These are phyloP conservation scores for Cryphonectria nitschkei DNA, from an alignment of 2,329 filamentous ascomycete genomes.

Conservation along the genomic window DNA sequence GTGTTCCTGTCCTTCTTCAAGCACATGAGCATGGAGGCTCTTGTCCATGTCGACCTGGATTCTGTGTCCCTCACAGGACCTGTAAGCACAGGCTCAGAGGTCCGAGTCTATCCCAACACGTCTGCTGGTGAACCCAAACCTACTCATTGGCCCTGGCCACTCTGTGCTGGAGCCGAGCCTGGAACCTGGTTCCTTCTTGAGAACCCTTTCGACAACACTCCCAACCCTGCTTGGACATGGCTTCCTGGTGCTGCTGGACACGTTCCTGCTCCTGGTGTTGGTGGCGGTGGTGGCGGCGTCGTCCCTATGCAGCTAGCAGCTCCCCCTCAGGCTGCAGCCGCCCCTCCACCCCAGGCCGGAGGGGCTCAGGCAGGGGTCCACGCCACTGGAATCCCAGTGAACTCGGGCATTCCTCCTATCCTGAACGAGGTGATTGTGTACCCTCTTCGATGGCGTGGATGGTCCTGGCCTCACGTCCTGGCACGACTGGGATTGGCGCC, in stretches of 20 bases:
- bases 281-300: not conserved
- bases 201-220: not conserved
- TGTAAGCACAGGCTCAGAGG: conserved; percentile 33
- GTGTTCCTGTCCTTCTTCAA: conserved; percentile 57
- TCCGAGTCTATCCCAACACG: conserved; percentile 23
- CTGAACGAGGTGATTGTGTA: not conserved
- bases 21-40: conserved; percentile 47
- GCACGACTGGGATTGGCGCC: conserved; percentile 46
- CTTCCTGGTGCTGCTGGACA: not conserved
- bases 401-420: not conserved
- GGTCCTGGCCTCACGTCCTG: conserved; percentile 48
- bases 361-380: not conserved
- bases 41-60: conserved; percentile 62
- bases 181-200: conserved; percentile 25
- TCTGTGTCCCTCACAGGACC: conserved; percentile 66
- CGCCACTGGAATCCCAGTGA: conserved; percentile 10
- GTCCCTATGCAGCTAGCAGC: not conserved
- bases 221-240: not conserved
- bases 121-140: conserved; percentile 14
- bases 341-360: not conserved
- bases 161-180: conserved; percentile 28
- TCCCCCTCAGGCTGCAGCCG: not conserved
- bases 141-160: conserved; percentile 31
- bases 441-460: conserved; percentile 33
- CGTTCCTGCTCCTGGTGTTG: too few relatives aligned